A percentile compares a stretch with the other conserved stretches of the same genome.
phyloP scores from a whole-genome alignment of 1,284 basidiomycete genomes.

The Cystobasidium pallidum region DNA sequence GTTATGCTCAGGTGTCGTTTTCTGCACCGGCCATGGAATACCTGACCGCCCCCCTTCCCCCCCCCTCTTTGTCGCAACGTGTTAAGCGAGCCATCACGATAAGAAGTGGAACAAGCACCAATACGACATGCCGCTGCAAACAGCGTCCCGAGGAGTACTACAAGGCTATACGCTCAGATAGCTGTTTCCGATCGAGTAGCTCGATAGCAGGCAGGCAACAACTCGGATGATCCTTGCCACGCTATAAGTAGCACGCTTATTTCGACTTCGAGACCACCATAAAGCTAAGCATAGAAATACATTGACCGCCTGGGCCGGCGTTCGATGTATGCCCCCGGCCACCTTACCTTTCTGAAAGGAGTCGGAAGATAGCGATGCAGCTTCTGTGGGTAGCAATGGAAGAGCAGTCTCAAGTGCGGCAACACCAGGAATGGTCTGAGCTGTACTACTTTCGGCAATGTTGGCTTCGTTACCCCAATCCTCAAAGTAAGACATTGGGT shows the following conservation, averaged over 20 bases:
- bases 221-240: too few species aligned
- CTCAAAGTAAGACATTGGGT: constrained; percentile 23
- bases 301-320: constrained; percentile 34
- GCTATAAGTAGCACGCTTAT: not conserved
- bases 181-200: too few species aligned
- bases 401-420: constrained; percentile 33
- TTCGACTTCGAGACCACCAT: not conserved
- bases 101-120: too few species aligned
- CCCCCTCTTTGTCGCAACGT: too few species aligned
- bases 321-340: constrained; percentile 21
- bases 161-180: too few species aligned
- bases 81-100: too few species aligned
- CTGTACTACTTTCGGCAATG: constrained; percentile 21
- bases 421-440: constrained; percentile 34
- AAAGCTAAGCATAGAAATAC: constrained; percentile 7
- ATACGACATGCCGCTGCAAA: too few species aligned
- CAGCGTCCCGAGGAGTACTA: too few species aligned
- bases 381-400: not conserved
- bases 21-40: too few species aligned
- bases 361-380: not conserved
- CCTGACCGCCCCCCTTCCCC: too few species aligned
- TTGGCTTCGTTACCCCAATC: constrained; percentile 28
- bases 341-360: constrained; percentile 13
- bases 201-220: too few species aligned
- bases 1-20: too few species aligned